Base-by-base conservation (phyloP, 176 grass and related monocot species). In the Bothriochloa decipiens region DNA sequence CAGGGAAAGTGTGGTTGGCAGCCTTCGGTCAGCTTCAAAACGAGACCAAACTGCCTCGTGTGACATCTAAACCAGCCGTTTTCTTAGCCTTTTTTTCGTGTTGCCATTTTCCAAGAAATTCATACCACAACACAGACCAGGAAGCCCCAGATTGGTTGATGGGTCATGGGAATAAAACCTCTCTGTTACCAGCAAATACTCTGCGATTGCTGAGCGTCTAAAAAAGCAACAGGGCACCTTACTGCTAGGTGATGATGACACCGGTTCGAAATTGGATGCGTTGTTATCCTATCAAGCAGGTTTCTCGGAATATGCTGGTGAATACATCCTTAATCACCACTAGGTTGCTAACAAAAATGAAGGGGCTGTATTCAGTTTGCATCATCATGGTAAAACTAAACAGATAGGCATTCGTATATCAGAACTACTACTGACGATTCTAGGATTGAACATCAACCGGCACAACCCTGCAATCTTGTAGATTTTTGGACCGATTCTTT, bases 1-100 rank as follows among this genome's bases (percentile, higher is more conserved):
- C 74, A 83, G 57, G 45, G 37, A 50, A 78, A 78, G 23, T 75
- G 85, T 84, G 80, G 89, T 91, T 76, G 81, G 89, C 81, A 64
- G 32, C 71, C 70, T 83, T 63, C 11, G 80, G 89, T 76, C 85
- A 84, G 89, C 70, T 46, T 81, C 62, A 78, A 91, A 87, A 84
- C 65, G 81, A 81, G 81, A 65, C 52, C 81, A 91, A 91, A 46
- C 81, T 69, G 41, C 74, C 25, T 60, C 11, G 40, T 14, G 35
- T 28, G 82, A 39, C 83, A 79, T 87, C 80, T 29, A 69, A 79
- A 64, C 40, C n/a, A 11, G 47, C 50, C 27, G 28, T 52, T 41
- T 75, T 71, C 57, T 7, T 53, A 3, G 14, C 18, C 70, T 73
- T 58, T 45, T n/a, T 72, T 11, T 27, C 58, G 1, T 26, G 58